Percentiles rank a stretch among this genome's conserved stretches.
These are phyloP conservation scores for Aegilops sharonensis DNA, from an alignment of 176 grass and related monocot genomes.

Conservation along the genomic window DNA sequence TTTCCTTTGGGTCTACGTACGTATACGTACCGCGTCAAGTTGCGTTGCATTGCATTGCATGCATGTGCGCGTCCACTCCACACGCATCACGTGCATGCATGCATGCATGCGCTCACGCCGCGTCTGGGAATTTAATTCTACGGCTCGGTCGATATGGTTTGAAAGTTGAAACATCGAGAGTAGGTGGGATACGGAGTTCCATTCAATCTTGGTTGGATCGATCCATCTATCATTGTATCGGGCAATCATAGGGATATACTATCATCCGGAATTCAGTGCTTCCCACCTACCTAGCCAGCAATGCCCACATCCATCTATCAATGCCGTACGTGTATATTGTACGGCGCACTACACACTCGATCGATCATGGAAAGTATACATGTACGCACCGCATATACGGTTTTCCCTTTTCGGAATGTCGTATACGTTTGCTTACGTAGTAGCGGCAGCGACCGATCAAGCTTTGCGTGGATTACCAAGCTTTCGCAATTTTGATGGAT, in stretches of 20 bases:
- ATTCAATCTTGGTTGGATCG: background rate
- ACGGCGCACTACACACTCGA: too few relatives aligned
- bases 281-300: background rate
- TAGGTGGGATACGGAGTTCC: background rate
- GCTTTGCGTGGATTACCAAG: too few relatives aligned
- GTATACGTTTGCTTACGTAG: too few relatives aligned
- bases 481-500: too few relatives aligned
- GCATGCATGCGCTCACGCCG: background rate
- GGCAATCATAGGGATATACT: background rate
- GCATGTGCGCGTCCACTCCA: background rate
- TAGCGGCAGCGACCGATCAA: too few relatives aligned
- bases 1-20: background rate
- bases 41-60: background rate
- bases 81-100: background rate
- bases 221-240: background rate
- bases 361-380: too few relatives aligned
- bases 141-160: background rate
- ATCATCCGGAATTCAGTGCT: background rate
- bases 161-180: background rate
- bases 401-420: too few relatives aligned
- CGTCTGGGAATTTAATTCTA: background rate
- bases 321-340: background rate
- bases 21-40: background rate
- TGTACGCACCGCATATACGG: too few relatives aligned
- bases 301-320: background rate